phyloP scores from a whole-genome alignment of 164 flowering plant species.

The Echeveria elegans region DNA sequence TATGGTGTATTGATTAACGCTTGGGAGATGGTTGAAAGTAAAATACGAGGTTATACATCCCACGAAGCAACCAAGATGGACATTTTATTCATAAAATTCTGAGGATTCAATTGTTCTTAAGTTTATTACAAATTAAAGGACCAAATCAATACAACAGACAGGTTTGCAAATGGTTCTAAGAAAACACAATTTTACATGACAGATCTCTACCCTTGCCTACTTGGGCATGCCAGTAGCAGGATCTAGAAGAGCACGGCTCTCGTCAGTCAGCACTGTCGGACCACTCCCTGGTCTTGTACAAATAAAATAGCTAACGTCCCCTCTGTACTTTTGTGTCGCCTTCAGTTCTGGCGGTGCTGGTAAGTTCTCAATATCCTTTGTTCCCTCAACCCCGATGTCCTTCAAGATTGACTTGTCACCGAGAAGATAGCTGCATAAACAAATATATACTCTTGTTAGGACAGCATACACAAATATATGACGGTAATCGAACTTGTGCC shows the following conservation, averaged over 20 bases:
- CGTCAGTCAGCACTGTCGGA: constrained; percentile 56
- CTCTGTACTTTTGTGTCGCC: constrained; percentile 35
- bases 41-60: too few relatives aligned
- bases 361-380: constrained; percentile 63
- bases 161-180: background rate
- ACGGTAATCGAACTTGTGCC: background rate
- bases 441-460: too few relatives aligned
- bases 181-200: background rate
- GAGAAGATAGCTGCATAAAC: constrained; percentile 50
- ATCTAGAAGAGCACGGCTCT: constrained; percentile 58
- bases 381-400: constrained; percentile 61
- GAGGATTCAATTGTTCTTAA: background rate
- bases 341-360: constrained; percentile 64
- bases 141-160: background rate
- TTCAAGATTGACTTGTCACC: constrained; percentile 80
- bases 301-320: constrained; percentile 86
- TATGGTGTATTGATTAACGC: too few relatives aligned
- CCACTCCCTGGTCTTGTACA: constrained; percentile 92
- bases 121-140: background rate
- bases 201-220: constrained; percentile 9
- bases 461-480: too few relatives aligned
- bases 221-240: constrained; percentile 77
- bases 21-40: too few relatives aligned
- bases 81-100: background rate
- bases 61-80: too few relatives aligned